Percentiles rank a stretch among this genome's conserved stretches.
phyloP scores from a whole-genome alignment of 2,329 filamentous ascomycete species.

The Aspergillus floridensis region DNA sequence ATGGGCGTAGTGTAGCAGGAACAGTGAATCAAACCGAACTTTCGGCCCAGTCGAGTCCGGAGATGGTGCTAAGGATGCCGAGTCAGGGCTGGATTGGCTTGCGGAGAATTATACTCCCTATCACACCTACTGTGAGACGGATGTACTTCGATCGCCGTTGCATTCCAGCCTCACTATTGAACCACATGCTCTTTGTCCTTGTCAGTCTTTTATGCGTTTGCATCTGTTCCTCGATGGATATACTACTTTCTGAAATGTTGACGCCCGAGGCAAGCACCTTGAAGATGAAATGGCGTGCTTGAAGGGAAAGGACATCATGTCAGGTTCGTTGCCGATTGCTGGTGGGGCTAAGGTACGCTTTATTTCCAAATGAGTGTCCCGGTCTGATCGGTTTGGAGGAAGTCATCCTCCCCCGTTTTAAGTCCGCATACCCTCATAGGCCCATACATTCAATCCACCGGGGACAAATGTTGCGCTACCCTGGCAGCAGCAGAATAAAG shows the following conservation, averaged over 20 bases:
- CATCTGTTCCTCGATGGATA: neutral
- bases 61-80: constrained; percentile 12
- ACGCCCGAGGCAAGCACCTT: neutral
- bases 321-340: constrained; percentile 23
- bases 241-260: neutral
- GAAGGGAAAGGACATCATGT: constrained; percentile 13
- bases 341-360: constrained; percentile 28
- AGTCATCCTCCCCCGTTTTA: constrained; percentile 7
- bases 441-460: neutral
- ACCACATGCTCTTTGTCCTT: neutral
- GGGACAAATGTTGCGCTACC: neutral
- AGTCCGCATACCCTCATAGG: constrained; percentile 1
- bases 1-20: constrained; percentile 5
- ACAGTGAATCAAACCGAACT: constrained; percentile 16
- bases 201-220: neutral
- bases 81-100: constrained; percentile 5
- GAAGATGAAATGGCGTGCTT: neutral
- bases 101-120: constrained; percentile 2
- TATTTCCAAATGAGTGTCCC: constrained; percentile 35
- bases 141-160: neutral
- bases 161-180: neutral
- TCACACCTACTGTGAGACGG: neutral
- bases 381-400: constrained; percentile 26
- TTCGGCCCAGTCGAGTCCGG: constrained; percentile 24
- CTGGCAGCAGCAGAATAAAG: constrained; percentile 1